phyloP scores from a whole-genome alignment of 208 protist species.

The Entamoeba dispar region DNA sequence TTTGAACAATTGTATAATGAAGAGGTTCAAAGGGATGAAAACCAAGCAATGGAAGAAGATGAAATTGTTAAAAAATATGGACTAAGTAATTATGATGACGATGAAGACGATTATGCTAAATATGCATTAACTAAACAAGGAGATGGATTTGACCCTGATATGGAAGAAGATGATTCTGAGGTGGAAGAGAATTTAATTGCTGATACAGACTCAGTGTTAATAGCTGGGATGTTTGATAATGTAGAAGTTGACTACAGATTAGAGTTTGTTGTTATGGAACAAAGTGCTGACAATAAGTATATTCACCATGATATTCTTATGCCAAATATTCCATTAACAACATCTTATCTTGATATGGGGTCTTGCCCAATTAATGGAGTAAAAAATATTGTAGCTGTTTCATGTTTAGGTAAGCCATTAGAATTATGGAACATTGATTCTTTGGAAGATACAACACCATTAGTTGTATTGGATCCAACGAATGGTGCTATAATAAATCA shows the following conservation, averaged over 20 bases:
- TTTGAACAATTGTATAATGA: too few species aligned
- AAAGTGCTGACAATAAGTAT: neutral
- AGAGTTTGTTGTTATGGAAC: neutral
- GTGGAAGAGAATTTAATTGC: neutral
- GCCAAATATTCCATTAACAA: neutral
- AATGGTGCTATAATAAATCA: neutral
- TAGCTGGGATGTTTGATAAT: neutral
- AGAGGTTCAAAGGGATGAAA: neutral
- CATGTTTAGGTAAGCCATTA: neutral
- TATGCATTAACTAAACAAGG: too few species aligned
- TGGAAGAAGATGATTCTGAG: neutral
- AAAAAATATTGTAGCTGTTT: neutral
- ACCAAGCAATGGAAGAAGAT: neutral
- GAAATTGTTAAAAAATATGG: neutral
- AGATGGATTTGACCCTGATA: neutral
- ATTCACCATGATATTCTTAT: neutral
- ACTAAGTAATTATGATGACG: neutral
- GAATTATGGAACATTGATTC: neutral
- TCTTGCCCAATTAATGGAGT: neutral
- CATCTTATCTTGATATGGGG: neutral
- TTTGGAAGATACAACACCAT: neutral
- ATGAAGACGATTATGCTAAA: neutral
- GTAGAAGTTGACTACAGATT: neutral
- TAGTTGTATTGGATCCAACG: neutral
- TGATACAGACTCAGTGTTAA: neutral